Base-by-base conservation (phyloP, 2,329 filamentous ascomycete species). In the Calycina herbarum region DNA sequence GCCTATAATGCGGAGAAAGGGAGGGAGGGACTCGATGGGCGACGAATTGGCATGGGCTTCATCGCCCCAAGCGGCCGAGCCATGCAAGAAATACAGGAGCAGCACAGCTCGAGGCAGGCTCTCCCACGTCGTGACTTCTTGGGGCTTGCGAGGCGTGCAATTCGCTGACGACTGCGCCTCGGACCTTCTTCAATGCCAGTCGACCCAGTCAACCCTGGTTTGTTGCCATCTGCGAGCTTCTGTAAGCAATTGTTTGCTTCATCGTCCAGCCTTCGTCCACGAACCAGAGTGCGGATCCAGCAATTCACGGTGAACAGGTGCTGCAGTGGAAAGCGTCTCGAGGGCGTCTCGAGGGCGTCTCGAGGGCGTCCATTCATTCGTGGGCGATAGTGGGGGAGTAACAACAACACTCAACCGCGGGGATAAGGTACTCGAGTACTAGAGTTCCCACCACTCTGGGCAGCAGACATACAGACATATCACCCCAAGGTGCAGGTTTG, bases 161-260 rank as follows among this genome's bases (percentile, higher is more conserved):
- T 72, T 72, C 70, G 70, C 65, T 59, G 48, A 70, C 54, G 61
- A 64, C 69, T 71, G 63, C 65, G 70, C 70, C 70, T 60, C 64
- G 65, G 64, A 65, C 66, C 67, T 61, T 59, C 54, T 24, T 31
- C 51, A 57, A 57, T 57, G 51, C 51, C 42, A 45, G 42, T 45
- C 17, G 6, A 45, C 42, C 51, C 42, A 45, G 42, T 45, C 17
- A n/a, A 45, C 42, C 42, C 42, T n/a, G 42, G 42, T 17, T 45
- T 45, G 42, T 45, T 45, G 20, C 42, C 42, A 45, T 45, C 42
- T n/a, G 42, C 17, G n/a, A 45, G 17, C 2, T 45, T n/a, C 42
- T 45, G 42, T 45, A n/a, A 45, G 42, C 42, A 45, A n/a, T 45
- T n/a, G 42, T 45, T 45, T 45, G 40, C 40, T 42, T n/a, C 40